Evolutionary conservation across 2,329 filamentous ascomycete species (phyloP), one percentile per base, ranked within the genome.

Genomic region (Colletotrichum shisoi): DNA sequence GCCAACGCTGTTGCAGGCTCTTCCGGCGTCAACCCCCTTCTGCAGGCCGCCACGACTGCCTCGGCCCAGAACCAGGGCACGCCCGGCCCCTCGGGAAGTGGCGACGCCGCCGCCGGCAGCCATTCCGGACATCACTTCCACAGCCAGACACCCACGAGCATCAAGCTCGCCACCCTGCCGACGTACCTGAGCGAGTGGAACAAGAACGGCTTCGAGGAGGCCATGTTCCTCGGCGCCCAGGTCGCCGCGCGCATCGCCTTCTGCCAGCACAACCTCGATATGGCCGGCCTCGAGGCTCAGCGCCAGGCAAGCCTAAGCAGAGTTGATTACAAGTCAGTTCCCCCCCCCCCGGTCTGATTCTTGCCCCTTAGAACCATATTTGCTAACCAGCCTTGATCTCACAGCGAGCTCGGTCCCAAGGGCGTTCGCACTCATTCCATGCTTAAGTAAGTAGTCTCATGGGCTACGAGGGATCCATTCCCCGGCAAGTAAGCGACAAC

Each of bases 171-270:
- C 34, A 86, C 88, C 71, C 83, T 92, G 71, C 93, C 94, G 0
- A 91, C 92, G 60, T 97, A 97, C 77, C 90, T 97, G 71, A 87
- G 90, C 12, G 94, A 97, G 77, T 97, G 93, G 93, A 93, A 93
- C 75, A 94, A 91, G 79, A 87, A 89, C 70, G 83, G 86, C 63
- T 85, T 86, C 74, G 94, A 97, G 74, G 94, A 97, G 78, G 88
- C 91, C 56, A 87, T 89, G 74, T 97, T 97, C 79, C 81, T 97
- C 7, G 94, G 94, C 12, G 91, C 92, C 2, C 92, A 96, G 78
- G 91, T 97, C 39, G 92, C 91, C 1, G 93, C 91, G 2, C 78
- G 85, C 21, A 80, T 87, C 61, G 85, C 84, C 2, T 88, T 84
- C 72, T 87, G 84, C 72, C 77, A 87, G 70, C 85, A 88, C 71